Evolutionary conservation across 139 green algal species (phyloP).

Genomic region (Bryopsis sp.): DNA sequence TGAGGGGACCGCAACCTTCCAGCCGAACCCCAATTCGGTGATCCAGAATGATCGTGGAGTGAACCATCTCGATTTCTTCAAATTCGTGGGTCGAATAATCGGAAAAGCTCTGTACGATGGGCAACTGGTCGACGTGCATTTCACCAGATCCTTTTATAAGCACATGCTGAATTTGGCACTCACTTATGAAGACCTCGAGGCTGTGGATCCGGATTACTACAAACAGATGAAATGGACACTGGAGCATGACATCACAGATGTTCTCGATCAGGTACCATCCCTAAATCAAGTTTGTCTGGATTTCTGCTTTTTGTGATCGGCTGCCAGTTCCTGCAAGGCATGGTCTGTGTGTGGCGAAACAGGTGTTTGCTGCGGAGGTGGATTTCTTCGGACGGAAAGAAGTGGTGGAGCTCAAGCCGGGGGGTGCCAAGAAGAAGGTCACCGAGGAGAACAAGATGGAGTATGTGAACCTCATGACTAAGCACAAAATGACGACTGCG

Average conservation of each 20-base stretch:
- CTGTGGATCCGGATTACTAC: slow-evolving; percentile 93
- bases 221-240: slow-evolving; percentile 90
- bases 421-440: slow-evolving; percentile 54
- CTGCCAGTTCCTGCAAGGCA: not conserved
- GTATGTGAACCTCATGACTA: slow-evolving; percentile 89
- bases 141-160: slow-evolving; percentile 99
- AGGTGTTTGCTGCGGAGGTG: slow-evolving; percentile 46
- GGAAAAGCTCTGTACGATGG: slow-evolving; percentile 85
- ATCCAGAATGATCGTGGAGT: slow-evolving; percentile 81
- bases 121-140: slow-evolving; percentile 88
- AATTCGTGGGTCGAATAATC: slow-evolving; percentile 39
- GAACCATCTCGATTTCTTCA: slow-evolving; percentile 95
- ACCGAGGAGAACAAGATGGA: slow-evolving; percentile 92
- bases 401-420: slow-evolving; percentile 23
- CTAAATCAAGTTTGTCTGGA: slow-evolving; percentile 37
- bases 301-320: slow-evolving; percentile 23
- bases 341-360: not conserved
- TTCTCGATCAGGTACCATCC: slow-evolving; percentile 89
- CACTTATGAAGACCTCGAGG: slow-evolving; percentile 86
- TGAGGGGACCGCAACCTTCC: slow-evolving; percentile 83
- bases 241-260: slow-evolving; percentile 88
- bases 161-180: slow-evolving; percentile 71
- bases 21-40: slow-evolving; percentile 90
- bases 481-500: slow-evolving; percentile 88
- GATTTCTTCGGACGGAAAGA: slow-evolving; percentile 81